Conservation (phyloP, 2,329 filamentous ascomycete genomes). For the Fusarium equiseti region DNA sequence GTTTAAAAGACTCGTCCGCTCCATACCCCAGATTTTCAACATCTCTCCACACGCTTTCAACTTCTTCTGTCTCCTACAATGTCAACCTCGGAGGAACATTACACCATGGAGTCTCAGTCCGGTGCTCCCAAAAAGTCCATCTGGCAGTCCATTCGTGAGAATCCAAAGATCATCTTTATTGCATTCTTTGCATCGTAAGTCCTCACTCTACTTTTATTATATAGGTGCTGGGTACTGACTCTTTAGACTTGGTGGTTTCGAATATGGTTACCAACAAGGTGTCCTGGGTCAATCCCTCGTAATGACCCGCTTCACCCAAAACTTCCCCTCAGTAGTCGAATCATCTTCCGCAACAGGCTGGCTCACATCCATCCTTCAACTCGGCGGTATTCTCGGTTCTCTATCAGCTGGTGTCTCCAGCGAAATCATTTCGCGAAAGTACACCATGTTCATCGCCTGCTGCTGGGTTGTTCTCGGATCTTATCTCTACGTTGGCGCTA, state of each 20-base stretch:
- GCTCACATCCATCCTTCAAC: slow-evolving; percentile 64
- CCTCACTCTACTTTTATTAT: too few relatives aligned
- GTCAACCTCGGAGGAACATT: slow-evolving; percentile 24
- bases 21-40: slow-evolving; percentile 27
- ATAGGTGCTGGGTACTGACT: neutral
- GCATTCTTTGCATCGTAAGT: slow-evolving; percentile 46
- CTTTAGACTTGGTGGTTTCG: slow-evolving; percentile 42
- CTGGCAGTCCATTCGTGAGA: slow-evolving; percentile 20
- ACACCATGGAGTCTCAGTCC: slow-evolving; percentile 9
- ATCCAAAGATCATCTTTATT: slow-evolving; percentile 45
- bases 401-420: slow-evolving; percentile 61
- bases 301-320: slow-evolving; percentile 63
- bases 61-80: neutral
- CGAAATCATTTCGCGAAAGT: slow-evolving; percentile 63
- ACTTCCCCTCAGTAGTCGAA: slow-evolving; percentile 61
- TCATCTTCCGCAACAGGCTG: slow-evolving; percentile 63
- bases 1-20: slow-evolving; percentile 28
- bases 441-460: slow-evolving; percentile 64
- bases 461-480: slow-evolving; percentile 60
- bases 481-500: slow-evolving; percentile 60
- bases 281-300: slow-evolving; percentile 66
- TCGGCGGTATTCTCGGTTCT: slow-evolving; percentile 63
- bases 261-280: slow-evolving; percentile 60
- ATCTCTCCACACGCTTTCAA: slow-evolving; percentile 21
- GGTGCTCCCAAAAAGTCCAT: slow-evolving; percentile 22